Conservation (phyloP, 1,284 basidiomycete species). For the Chalciporus sp. region DNA sequence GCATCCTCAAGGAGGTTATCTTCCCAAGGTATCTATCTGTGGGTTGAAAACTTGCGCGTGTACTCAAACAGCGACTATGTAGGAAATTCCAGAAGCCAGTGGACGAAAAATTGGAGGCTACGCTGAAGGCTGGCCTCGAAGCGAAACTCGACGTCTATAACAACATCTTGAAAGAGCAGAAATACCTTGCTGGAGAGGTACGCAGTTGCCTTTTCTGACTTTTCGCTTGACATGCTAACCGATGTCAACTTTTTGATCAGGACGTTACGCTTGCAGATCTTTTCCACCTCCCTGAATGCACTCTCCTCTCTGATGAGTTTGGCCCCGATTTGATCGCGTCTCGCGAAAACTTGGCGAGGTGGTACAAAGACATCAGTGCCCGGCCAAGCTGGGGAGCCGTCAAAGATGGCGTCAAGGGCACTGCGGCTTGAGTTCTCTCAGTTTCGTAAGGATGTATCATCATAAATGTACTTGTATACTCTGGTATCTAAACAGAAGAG, state of each 20-base stretch:
- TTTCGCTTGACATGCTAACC: neutral
- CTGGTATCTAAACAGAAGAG: too few species aligned
- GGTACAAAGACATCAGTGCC: conserved; percentile 34
- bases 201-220: neutral
- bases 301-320: conserved; percentile 21
- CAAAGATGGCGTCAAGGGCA: conserved; percentile 18
- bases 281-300: conserved; percentile 50
- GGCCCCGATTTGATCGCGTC: conserved; percentile 1
- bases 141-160: neutral
- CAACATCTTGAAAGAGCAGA: neutral
- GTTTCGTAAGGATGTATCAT: neutral
- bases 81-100: neutral
- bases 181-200: neutral
- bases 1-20: neutral
- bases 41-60: neutral
- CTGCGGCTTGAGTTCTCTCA: neutral
- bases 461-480: neutral
- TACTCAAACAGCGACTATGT: neutral
- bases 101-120: neutral
- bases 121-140: neutral
- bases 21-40: neutral
- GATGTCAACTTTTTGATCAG: conserved; percentile 22
- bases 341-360: conserved; percentile 16
- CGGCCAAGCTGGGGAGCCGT: conserved; percentile 37
- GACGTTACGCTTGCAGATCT: conserved; percentile 51